These are phyloP conservation scores for Madurella fahalii DNA, from an alignment of 2,329 filamentous ascomycete genomes.

Conservation along the genomic window DNA sequence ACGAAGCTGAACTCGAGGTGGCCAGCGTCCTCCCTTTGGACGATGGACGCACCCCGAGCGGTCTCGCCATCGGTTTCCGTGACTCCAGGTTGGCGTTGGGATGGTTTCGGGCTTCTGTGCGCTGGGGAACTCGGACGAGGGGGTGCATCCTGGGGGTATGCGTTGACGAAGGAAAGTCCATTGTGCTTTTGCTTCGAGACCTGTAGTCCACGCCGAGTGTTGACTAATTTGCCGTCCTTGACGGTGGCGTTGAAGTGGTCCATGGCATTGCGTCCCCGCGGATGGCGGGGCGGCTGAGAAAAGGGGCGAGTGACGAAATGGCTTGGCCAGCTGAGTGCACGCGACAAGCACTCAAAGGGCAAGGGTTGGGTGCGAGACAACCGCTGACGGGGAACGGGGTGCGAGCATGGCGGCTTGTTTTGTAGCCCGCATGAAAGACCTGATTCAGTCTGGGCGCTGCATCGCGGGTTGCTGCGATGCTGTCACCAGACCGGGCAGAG, in stretches of 20 bases:
- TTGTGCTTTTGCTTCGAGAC: constrained; percentile 39
- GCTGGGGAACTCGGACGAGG: constrained; percentile 5
- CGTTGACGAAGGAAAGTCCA: constrained; percentile 38
- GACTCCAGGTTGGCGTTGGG: constrained; percentile 28
- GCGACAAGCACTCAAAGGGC: too few species aligned
- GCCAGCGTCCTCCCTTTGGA: constrained; percentile 3
- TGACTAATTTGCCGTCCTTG: constrained; percentile 35
- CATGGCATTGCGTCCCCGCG: constrained; percentile 25
- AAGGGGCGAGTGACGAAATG: not conserved
- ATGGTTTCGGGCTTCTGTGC: constrained; percentile 7
- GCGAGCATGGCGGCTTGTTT: too few species aligned
- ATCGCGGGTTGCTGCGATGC: too few species aligned
- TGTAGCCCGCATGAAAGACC: too few species aligned
- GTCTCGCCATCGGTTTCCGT: constrained; percentile 21
- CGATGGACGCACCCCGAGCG: not conserved
- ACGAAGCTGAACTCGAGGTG: not conserved
- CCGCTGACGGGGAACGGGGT: too few species aligned
- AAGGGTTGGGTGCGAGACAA: too few species aligned
- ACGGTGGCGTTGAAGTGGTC: constrained; percentile 39
- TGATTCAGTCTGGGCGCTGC: too few species aligned
- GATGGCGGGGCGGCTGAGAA: not conserved
- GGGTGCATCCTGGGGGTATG: constrained; percentile 23
- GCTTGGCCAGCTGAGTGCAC: too few species aligned
- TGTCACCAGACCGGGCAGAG: too few species aligned
- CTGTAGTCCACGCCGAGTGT: constrained; percentile 37